Evolutionary conservation across 192 early-diverging fungal genomes (phyloP).

Genomic region (Coemansia sp.): DNA sequence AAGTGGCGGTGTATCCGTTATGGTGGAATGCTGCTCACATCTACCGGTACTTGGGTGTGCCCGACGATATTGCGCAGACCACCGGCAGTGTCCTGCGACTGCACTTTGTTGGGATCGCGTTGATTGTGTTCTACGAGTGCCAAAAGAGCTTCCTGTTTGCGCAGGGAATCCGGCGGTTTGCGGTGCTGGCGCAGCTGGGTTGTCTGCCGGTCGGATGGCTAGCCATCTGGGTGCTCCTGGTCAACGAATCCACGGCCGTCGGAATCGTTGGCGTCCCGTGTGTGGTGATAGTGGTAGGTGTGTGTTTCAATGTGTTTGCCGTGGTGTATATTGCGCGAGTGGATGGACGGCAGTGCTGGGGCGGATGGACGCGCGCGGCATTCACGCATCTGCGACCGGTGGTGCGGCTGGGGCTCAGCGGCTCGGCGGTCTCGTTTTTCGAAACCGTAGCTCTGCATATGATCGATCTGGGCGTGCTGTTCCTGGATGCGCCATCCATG

Average conservation of each 20-base stretch:
- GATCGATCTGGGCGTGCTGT: slow-evolving; percentile 71
- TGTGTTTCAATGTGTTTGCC: slow-evolving; percentile 55
- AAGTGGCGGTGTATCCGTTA: slow-evolving; percentile 67
- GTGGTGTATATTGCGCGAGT: slow-evolving; percentile 58
- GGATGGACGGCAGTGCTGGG: slow-evolving; percentile 78
- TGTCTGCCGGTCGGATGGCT: slow-evolving; percentile 71
- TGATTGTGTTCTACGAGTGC: slow-evolving; percentile 76
- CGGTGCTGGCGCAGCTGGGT: slow-evolving; percentile 68
- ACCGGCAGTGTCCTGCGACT: slow-evolving; percentile 66
- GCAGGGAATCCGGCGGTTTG: slow-evolving; percentile 87
- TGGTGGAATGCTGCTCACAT: slow-evolving; percentile 44
- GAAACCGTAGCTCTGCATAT: slow-evolving; percentile 81
- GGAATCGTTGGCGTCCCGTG: slow-evolving; percentile 74
- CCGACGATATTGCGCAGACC: slow-evolving; percentile 65
- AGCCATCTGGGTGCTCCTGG: slow-evolving; percentile 77
- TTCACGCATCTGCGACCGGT: slow-evolving; percentile 62
- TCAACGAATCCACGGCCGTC: slow-evolving; percentile 52
- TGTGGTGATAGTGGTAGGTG: slow-evolving; percentile 58
- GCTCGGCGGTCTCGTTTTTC: slow-evolving; percentile 74
- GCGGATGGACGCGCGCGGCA: slow-evolving; percentile 78
- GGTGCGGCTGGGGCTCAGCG: slow-evolving; percentile 74
- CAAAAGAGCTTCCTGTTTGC: slow-evolving; percentile 83
- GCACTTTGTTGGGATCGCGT: slow-evolving; percentile 69
- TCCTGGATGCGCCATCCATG: slow-evolving; percentile 70
- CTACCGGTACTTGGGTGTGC: slow-evolving; percentile 40